A percentile compares a stretch with the other conserved stretches of the same genome.
Conservation (phyloP, 1,284 basidiomycete genomes). For the Tilletia setariae region DNA sequence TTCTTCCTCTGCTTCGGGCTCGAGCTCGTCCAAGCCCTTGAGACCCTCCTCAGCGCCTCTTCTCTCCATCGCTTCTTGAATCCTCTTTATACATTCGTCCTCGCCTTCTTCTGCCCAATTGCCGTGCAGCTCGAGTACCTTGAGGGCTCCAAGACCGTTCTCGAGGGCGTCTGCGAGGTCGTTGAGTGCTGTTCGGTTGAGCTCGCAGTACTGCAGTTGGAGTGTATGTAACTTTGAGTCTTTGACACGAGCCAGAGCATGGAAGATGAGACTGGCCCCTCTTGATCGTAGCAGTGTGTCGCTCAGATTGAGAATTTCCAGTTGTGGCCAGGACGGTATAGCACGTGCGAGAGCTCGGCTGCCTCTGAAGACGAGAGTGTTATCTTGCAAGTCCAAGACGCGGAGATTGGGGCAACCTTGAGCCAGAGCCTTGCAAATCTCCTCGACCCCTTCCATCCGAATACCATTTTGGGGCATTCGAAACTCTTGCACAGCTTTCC, state of each 20-base stretch:
- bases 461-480: slow-evolving; percentile 97
- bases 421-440: slow-evolving; percentile 70
- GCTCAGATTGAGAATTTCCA: slow-evolving; percentile 79
- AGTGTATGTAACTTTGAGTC: slow-evolving; percentile 39
- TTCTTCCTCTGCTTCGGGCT: slow-evolving; percentile 7
- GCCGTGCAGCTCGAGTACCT: slow-evolving; percentile 49
- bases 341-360: slow-evolving; percentile 72
- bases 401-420: slow-evolving; percentile 68
- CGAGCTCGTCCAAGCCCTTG: slow-evolving; percentile 45
- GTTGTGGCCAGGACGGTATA: slow-evolving; percentile 66
- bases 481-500: slow-evolving; percentile 68
- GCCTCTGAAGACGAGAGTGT: slow-evolving; percentile 78
- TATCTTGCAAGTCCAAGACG: slow-evolving; percentile 89
- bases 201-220: slow-evolving; percentile 49
- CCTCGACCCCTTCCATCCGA: slow-evolving; percentile 84
- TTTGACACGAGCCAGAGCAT: slow-evolving; percentile 37
- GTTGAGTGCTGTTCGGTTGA: slow-evolving; percentile 41
- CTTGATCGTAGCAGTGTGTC: slow-evolving; percentile 78
- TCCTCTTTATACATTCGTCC: slow-evolving; percentile 43
- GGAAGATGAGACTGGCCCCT: slow-evolving; percentile 54
- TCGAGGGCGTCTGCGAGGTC: slow-evolving; percentile 40
- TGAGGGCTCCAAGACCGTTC: slow-evolving; percentile 31
- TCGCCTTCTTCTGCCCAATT: slow-evolving; percentile 53
- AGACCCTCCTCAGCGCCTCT: slow-evolving; percentile 44
- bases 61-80: slow-evolving; percentile 40